A percentile compares a stretch with the other conserved stretches of the same genome.
Conservation (phyloP, 345 rosid genomes). For the Eucalyptus urophylla region DNA sequence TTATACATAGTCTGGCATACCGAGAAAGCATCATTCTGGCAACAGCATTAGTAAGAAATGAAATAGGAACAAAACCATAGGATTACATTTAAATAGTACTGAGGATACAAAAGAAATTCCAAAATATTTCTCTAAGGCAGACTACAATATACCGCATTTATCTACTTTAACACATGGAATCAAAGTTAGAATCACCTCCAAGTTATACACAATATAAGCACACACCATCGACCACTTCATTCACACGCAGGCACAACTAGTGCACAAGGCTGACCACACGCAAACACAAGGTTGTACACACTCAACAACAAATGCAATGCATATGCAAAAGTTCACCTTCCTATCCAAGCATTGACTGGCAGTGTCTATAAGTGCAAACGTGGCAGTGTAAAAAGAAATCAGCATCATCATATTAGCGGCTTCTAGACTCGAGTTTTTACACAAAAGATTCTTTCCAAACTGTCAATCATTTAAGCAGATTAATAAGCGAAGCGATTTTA, state of each 20-base stretch:
- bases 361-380: not conserved
- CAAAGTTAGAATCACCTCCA: not conserved
- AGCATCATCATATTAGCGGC: not conserved
- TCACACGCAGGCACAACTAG: not conserved
- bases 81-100: not conserved
- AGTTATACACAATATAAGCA: not conserved
- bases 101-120: not conserved
- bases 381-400: not conserved
- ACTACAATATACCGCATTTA: not conserved
- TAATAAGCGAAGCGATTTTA: not conserved
- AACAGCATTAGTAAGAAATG: not conserved
- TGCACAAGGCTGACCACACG: not conserved
- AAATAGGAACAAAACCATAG: not conserved
- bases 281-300: not conserved
- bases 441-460: not conserved
- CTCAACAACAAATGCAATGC: not conserved
- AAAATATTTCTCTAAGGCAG: not conserved
- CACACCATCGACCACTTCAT: not conserved
- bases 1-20: not conserved
- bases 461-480: not conserved
- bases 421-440: not conserved
- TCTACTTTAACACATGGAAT: not conserved
- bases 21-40: not conserved
- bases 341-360: not conserved
- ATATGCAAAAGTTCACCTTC: not conserved